These are phyloP conservation scores for Gelatoporia subvermispora DNA, from an alignment of 768 basidiomycete genomes.

Conservation along the genomic window DNA sequence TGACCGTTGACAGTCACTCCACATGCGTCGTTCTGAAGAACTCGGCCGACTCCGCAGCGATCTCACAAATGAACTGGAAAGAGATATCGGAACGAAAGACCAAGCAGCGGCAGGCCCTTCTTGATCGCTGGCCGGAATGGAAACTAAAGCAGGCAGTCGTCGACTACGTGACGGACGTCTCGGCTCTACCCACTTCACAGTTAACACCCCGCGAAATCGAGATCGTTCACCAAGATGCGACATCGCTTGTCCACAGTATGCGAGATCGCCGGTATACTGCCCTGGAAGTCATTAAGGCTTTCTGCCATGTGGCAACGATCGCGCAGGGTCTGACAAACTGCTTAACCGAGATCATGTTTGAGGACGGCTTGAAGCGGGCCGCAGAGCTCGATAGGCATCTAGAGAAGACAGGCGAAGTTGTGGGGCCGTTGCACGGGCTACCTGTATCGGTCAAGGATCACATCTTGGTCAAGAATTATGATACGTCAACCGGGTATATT, in stretches of 20 bases:
- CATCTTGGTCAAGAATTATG: conserved; percentile 53
- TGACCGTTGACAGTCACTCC: no score
- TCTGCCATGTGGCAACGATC: conserved; percentile 31
- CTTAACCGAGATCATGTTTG: conserved; percentile 79
- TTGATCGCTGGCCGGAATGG: conserved; percentile 23
- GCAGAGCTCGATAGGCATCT: conserved; percentile 63
- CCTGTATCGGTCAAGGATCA: conserved; percentile 79
- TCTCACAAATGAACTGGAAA: conserved; percentile 6
- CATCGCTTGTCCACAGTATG: conserved; percentile 24
- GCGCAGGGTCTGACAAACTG: conserved; percentile 73
- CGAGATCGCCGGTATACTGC: conserved; percentile 26
- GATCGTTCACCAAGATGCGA: conserved; percentile 32
- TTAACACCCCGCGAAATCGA: conserved; percentile 26
- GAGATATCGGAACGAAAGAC: conserved; percentile 18
- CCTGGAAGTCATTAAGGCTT: conserved; percentile 31
- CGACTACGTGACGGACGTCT: conserved; percentile 21
- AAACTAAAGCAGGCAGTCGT: conserved; percentile 16
- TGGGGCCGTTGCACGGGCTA: conserved; percentile 76
- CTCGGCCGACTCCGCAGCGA: neutral
- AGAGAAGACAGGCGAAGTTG: conserved; percentile 47
- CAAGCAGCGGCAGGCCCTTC: conserved; percentile 22
- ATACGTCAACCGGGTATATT: conserved; percentile 69
- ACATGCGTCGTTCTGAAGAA: no score
- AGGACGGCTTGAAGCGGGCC: conserved; percentile 58
- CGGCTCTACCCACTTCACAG: conserved; percentile 20